Percentiles rank a stretch among this genome's conserved stretches.
These are phyloP conservation scores for Nitzschia sp. DNA, from an alignment of 108 stramenopile genomes.

Conservation along the genomic window DNA sequence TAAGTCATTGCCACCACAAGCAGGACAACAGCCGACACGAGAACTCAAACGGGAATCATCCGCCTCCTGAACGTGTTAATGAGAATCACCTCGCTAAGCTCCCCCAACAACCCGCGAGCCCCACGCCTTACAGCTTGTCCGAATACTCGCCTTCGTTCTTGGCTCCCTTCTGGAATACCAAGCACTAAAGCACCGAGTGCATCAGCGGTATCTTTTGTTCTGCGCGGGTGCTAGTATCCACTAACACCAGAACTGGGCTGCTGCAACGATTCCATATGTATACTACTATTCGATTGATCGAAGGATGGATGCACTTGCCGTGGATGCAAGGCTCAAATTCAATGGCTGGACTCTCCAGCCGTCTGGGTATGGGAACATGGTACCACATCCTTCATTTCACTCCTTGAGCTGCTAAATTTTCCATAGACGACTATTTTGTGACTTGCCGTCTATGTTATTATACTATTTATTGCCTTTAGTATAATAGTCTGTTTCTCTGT, in stretches of 20 bases:
- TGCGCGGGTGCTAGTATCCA: not conserved
- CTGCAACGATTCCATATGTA: too few species aligned
- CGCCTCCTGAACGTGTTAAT: not conserved
- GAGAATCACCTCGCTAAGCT: not conserved
- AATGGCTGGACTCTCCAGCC: too few species aligned
- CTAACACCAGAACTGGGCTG: not conserved
- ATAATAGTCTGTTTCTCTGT: too few species aligned
- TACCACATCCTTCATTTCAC: too few species aligned
- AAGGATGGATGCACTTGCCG: not conserved
- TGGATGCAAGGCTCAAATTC: not conserved
- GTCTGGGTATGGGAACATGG: too few species aligned
- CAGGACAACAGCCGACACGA: not conserved
- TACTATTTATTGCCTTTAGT: too few species aligned
- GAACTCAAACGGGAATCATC: not conserved
- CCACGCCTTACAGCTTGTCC: not conserved
- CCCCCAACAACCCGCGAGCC: not conserved
- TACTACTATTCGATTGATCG: not conserved
- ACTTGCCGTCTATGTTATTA: too few species aligned
- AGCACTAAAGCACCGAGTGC: not conserved
- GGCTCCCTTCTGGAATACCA: not conserved
- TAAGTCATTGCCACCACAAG: constrained; percentile 27
- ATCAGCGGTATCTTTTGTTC: not conserved
- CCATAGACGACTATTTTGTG: too few species aligned
- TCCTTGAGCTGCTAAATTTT: too few species aligned
- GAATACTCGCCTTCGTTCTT: not conserved